Evolutionary conservation across 768 basidiomycete genomes (phyloP).

Genomic region (Lepiota venenata): DNA sequence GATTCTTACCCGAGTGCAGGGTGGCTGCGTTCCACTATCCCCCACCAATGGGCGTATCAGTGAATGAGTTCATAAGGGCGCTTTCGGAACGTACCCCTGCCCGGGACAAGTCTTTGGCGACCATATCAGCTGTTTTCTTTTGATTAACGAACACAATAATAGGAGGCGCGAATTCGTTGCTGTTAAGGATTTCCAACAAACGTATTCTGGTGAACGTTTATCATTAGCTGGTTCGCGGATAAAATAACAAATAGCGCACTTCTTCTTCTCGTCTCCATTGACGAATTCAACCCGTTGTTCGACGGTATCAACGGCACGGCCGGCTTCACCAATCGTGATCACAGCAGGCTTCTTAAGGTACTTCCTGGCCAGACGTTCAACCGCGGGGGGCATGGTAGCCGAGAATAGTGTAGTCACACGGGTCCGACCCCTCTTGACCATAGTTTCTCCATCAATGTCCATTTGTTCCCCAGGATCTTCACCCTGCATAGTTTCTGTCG

Average conservation of each 20-base stretch:
- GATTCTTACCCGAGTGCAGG: constrained; percentile 95
- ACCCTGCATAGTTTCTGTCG: constrained; percentile 83
- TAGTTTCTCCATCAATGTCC: constrained; percentile 71
- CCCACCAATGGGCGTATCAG: constrained; percentile 5
- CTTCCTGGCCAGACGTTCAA: constrained; percentile 91
- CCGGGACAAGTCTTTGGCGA: constrained; percentile 89
- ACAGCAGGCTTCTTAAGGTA: constrained; percentile 91
- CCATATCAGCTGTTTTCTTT: constrained; percentile 99
- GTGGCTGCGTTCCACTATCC: constrained; percentile 85
- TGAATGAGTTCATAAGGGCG: constrained; percentile 3
- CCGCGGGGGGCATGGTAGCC: constrained; percentile 98
- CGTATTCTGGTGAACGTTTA: constrained; percentile 54
- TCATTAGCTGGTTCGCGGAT: constrained; percentile 5
- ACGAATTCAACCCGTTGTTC: constrained; percentile 96
- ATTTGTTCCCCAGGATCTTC: constrained; percentile 73
- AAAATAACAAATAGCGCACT: constrained; percentile 44
- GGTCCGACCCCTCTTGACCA: constrained; percentile 73
- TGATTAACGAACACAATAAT: constrained; percentile 99
- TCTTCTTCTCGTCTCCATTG: constrained; percentile 93
- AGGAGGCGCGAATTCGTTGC: constrained; percentile 76
- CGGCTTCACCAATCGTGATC: constrained; percentile 97
- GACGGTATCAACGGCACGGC: constrained; percentile 96
- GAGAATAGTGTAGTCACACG: constrained; percentile 96
- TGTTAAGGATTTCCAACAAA: constrained; percentile 91
- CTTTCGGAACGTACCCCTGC: constrained; percentile 66